Percentiles rank a stretch among this genome's conserved stretches.
These are phyloP conservation scores for Liquidambar formosana DNA, from an alignment of 164 flowering plant genomes.

Conservation along the genomic window DNA sequence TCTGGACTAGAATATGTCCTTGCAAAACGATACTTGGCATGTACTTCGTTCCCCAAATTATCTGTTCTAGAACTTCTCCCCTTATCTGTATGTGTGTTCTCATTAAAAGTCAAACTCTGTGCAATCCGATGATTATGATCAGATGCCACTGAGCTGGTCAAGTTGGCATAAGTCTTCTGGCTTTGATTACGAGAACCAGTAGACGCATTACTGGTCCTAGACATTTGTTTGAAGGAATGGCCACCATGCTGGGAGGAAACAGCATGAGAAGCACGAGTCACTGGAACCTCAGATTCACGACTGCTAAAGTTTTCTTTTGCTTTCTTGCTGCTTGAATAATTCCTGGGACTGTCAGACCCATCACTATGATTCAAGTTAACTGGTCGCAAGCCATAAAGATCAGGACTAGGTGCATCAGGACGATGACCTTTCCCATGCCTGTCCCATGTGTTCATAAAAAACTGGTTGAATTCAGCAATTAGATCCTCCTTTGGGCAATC, in stretches of 20 bases:
- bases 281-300: constrained; percentile 37
- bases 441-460: constrained; percentile 93
- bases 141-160: constrained; percentile 30
- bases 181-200: constrained; percentile 41
- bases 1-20: constrained; percentile 91
- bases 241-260: constrained; percentile 32
- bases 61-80: constrained; percentile 37
- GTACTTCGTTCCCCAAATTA: constrained; percentile 37
- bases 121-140: constrained; percentile 29
- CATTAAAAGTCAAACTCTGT: constrained; percentile 32
- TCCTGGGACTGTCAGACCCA: constrained; percentile 33
- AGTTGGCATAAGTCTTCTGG: constrained; percentile 41
- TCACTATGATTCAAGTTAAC: constrained; percentile 6
- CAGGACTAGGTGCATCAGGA: constrained; percentile 73
- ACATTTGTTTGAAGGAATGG: constrained; percentile 28
- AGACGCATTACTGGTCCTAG: constrained; percentile 32
- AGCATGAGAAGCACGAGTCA: constrained; percentile 15
- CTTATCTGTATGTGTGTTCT: constrained; percentile 30
- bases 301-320: constrained; percentile 20
- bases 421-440: constrained; percentile 86
- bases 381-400: constrained; percentile 25
- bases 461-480: constrained; percentile 69
- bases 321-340: constrained; percentile 28
- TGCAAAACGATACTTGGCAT: constrained; percentile 60
- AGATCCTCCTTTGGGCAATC: constrained; percentile 75